These are phyloP conservation scores for Myriosclerotinia curreyana DNA, from an alignment of 2,329 filamentous ascomycete species.

Conservation along the genomic window DNA sequence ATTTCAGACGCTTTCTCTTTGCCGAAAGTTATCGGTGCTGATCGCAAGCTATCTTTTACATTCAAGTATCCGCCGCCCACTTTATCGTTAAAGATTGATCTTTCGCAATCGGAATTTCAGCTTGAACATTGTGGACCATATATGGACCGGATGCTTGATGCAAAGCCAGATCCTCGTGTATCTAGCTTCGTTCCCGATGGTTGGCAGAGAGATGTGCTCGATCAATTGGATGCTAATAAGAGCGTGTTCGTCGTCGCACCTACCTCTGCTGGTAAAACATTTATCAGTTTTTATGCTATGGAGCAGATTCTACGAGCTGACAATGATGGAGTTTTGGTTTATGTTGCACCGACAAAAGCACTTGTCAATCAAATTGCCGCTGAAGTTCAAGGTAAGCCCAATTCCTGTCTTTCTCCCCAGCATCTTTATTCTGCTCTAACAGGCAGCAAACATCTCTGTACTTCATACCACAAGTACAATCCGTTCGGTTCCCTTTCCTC, in stretches of 20 bases:
- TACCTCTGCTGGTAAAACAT: constrained; percentile 77
- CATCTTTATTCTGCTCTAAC: not conserved
- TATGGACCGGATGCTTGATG: constrained; percentile 71
- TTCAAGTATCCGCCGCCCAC: constrained; percentile 42
- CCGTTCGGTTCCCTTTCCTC: not conserved
- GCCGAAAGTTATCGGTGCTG: constrained; percentile 30
- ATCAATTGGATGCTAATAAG: constrained; percentile 66
- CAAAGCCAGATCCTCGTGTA: constrained; percentile 64
- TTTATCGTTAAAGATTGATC: constrained; percentile 36
- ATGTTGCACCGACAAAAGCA: constrained; percentile 78
- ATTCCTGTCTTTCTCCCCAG: no score
- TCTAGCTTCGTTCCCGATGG: constrained; percentile 67
- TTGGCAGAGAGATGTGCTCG: constrained; percentile 72
- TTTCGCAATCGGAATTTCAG: constrained; percentile 59
- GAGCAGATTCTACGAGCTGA: constrained; percentile 66
- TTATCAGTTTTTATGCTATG: constrained; percentile 84
- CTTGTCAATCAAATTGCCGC: constrained; percentile 81
- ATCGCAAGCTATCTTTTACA: constrained; percentile 46
- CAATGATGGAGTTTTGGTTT: constrained; percentile 70
- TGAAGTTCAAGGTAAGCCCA: constrained; percentile 60
- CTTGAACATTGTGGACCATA: constrained; percentile 68
- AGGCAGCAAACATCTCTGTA: not conserved
- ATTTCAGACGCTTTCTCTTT: constrained; percentile 38
- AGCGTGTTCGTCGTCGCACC: constrained; percentile 75
- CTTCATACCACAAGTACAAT: not conserved